A percentile compares a stretch with the other conserved stretches of the same genome.
Conservation (phyloP, 306 rosid species). For the Lablab purpureus region DNA sequence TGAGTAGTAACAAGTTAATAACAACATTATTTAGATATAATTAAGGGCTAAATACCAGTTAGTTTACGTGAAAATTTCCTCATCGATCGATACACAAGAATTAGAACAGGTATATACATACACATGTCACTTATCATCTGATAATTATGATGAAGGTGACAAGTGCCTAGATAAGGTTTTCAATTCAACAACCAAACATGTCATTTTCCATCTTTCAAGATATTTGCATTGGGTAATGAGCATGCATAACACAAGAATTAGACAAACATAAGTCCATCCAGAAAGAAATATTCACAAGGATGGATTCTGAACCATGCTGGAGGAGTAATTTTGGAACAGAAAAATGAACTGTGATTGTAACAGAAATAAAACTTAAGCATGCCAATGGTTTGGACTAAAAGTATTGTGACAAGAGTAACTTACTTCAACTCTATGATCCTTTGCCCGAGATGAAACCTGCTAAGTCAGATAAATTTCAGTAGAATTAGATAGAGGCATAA, state of each 20-base stretch:
- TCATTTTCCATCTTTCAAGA: slow-evolving; percentile 24
- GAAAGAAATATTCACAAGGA: background rate
- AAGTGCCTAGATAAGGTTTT: background rate
- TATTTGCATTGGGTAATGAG: slow-evolving; percentile 7
- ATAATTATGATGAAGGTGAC: background rate
- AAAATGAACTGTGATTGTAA: background rate
- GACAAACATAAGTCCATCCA: background rate
- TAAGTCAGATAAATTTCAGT: slow-evolving; percentile 26
- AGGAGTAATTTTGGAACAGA: background rate
- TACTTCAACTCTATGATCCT: slow-evolving; percentile 67
- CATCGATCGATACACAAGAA: too few species aligned
- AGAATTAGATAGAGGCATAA: slow-evolving; percentile 24
- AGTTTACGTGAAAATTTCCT: background rate
- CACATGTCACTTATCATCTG: background rate
- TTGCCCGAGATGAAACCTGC: slow-evolving; percentile 56
- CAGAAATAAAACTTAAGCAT: background rate
- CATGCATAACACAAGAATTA: background rate
- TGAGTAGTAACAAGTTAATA: background rate
- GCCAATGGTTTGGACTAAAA: slow-evolving; percentile 12
- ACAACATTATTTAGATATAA: background rate
- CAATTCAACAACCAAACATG: slow-evolving; percentile 17
- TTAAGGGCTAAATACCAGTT: background rate
- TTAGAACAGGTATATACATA: background rate
- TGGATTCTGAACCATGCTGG: background rate
- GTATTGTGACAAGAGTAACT: slow-evolving; percentile 38